A percentile compares a stretch with the other conserved stretches of the same genome.
Conservation (phyloP, 257 asterid species). For the Marsdenia floribunda region DNA sequence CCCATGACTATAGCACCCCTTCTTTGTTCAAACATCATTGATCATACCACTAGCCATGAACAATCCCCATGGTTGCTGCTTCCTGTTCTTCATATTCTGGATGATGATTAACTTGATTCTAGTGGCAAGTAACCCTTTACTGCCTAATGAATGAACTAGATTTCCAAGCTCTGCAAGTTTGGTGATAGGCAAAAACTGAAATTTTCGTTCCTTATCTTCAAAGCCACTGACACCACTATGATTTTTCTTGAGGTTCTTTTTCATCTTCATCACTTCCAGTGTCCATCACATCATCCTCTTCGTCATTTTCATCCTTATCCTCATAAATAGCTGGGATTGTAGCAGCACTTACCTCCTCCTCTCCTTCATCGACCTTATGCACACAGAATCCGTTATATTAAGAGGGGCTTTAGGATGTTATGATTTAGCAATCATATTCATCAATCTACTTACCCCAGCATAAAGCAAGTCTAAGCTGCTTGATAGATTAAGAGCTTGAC, state of each 20-base stretch:
- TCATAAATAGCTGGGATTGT: slow-evolving; percentile 54
- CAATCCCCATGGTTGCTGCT: too few species aligned
- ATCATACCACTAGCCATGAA: too few species aligned
- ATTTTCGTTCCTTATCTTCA: slow-evolving; percentile 38
- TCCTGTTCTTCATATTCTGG: too few species aligned
- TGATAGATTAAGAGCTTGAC: slow-evolving; percentile 56
- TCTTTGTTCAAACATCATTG: too few species aligned
- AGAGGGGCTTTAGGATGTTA: neutral
- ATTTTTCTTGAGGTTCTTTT: slow-evolving; percentile 28
- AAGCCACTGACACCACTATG: slow-evolving; percentile 44
- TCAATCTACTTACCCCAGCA: slow-evolving; percentile 53
- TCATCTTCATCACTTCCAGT: slow-evolving; percentile 46
- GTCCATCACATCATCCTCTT: slow-evolving; percentile 63
- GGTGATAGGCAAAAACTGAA: neutral
- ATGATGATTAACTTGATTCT: too few species aligned
- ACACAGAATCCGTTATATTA: neutral
- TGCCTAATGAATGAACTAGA: neutral
- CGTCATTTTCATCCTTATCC: slow-evolving; percentile 57
- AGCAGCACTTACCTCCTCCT: slow-evolving; percentile 34
- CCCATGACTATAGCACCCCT: too few species aligned
- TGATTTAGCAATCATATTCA: neutral
- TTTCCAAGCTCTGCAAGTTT: neutral
- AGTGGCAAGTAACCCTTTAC: too few species aligned
- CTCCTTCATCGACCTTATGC: slow-evolving; percentile 57
- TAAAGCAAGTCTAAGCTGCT: slow-evolving; percentile 68